These are phyloP conservation scores for Cryoendolithus antarcticus DNA, from an alignment of 2,329 filamentous ascomycete genomes.

Conservation along the genomic window DNA sequence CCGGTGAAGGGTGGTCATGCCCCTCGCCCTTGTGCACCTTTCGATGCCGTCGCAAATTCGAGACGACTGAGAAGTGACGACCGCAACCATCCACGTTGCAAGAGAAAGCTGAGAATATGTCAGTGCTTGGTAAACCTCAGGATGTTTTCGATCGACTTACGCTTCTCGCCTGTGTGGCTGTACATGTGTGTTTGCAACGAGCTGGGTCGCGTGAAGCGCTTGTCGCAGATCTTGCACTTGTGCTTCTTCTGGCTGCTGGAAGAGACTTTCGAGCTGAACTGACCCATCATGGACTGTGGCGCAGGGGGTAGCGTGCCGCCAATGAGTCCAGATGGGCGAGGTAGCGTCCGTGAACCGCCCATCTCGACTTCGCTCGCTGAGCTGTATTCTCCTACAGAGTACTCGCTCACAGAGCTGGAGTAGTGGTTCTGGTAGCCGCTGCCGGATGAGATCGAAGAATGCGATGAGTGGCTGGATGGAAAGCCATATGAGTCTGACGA, in stretches of 20 bases:
- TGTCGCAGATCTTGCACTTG: slow-evolving; percentile 98
- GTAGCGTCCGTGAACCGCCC: slow-evolving; percentile 68
- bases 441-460: slow-evolving; percentile 77
- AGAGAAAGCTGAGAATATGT: slow-evolving; percentile 56
- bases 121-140: slow-evolving; percentile 7
- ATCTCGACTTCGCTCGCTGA: slow-evolving; percentile 82
- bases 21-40: slow-evolving; percentile 83
- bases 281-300: slow-evolving; percentile 95
- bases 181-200: slow-evolving; percentile 97
- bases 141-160: slow-evolving; percentile 46
- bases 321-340: slow-evolving; percentile 58
- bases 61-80: slow-evolving; percentile 92
- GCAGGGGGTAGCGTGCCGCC: slow-evolving; percentile 59
- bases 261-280: slow-evolving; percentile 93
- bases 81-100: slow-evolving; percentile 93
- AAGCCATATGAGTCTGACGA: slow-evolving; percentile 86
- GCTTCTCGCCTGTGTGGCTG: slow-evolving; percentile 95
- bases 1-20: slow-evolving; percentile 33
- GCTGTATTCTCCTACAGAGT: slow-evolving; percentile 84
- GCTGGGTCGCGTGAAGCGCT: slow-evolving; percentile 88
- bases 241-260: slow-evolving; percentile 98
- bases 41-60: slow-evolving; percentile 83
- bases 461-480: slow-evolving; percentile 69
- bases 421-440: slow-evolving; percentile 76
- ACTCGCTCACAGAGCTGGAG: slow-evolving; percentile 65